Evolutionary conservation across 2,329 filamentous ascomycete species (phyloP).

Genomic region (Sclerotinia minor): DNA sequence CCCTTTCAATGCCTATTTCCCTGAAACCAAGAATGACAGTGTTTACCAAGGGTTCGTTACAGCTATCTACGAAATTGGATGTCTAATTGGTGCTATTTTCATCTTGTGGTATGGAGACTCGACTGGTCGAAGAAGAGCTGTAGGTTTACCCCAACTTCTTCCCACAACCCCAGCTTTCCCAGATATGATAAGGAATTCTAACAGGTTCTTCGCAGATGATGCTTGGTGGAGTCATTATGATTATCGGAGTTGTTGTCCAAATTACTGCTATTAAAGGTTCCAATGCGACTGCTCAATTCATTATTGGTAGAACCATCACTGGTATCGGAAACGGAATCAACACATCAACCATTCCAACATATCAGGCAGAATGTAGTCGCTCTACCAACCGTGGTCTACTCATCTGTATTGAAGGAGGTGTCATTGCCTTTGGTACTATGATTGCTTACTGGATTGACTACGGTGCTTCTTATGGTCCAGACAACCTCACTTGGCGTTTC

Average conservation of each 20-base stretch:
- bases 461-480: constrained; percentile 85
- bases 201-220: constrained; percentile 47
- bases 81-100: constrained; percentile 53
- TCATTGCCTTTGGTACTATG: constrained; percentile 65
- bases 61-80: constrained; percentile 57
- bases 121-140: constrained; percentile 57
- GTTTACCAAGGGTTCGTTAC: constrained; percentile 52
- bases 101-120: constrained; percentile 54
- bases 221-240: constrained; percentile 57
- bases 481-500: constrained; percentile 83
- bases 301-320: constrained; percentile 52
- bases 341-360: constrained; percentile 55
- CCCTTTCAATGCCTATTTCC: constrained; percentile 84
- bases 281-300: constrained; percentile 54
- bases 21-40: constrained; percentile 54
- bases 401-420: constrained; percentile 56
- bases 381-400: constrained; percentile 49
- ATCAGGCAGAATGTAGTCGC: constrained; percentile 59
- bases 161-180: constrained; percentile 29
- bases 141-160: constrained; percentile 42
- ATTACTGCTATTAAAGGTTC: constrained; percentile 42
- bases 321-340: constrained; percentile 55
- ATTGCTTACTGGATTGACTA: constrained; percentile 99
- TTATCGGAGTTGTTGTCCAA: constrained; percentile 54
- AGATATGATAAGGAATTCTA: constrained; percentile 47